phyloP scores from a whole-genome alignment of 148 eudicot species.

The Polygonum aviculare region DNA sequence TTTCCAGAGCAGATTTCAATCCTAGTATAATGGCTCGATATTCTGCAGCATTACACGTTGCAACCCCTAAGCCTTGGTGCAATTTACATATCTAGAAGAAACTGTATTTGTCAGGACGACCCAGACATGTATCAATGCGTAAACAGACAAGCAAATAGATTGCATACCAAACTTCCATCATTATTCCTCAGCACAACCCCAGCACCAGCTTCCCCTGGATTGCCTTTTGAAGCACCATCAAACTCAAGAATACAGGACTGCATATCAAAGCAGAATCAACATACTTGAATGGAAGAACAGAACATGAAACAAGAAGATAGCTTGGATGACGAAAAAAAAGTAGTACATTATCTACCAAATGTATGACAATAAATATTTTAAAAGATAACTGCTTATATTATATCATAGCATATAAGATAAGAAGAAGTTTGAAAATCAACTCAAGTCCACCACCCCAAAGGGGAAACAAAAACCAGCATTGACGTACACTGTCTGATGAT shows the following conservation, averaged over 20 bases:
- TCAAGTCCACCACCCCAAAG: background rate
- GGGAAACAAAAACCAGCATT: background rate
- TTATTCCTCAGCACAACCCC: constrained; percentile 66
- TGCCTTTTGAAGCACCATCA: constrained; percentile 97
- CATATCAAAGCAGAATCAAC: constrained; percentile 16
- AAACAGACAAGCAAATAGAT: background rate
- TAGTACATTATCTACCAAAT: background rate
- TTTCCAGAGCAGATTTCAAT: constrained; percentile 60
- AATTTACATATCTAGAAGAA: constrained; percentile 56
- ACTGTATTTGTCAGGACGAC: constrained; percentile 1
- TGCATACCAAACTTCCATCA: constrained; percentile 62
- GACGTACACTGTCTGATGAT: constrained; percentile 29
- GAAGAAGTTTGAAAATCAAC: background rate
- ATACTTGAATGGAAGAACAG: background rate
- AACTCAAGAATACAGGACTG: constrained; percentile 80
- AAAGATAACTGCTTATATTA: background rate
- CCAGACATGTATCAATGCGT: background rate
- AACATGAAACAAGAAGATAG: background rate
- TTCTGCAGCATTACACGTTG: constrained; percentile 82
- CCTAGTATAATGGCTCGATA: constrained; percentile 81
- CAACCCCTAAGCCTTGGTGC: constrained; percentile 84
- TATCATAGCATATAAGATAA: background rate
- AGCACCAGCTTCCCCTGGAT: constrained; percentile 95
- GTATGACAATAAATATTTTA: background rate
- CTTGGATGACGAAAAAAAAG: background rate